Base-by-base conservation (phyloP, 345 rosid genomes). In the Gossypium thurberi region DNA sequence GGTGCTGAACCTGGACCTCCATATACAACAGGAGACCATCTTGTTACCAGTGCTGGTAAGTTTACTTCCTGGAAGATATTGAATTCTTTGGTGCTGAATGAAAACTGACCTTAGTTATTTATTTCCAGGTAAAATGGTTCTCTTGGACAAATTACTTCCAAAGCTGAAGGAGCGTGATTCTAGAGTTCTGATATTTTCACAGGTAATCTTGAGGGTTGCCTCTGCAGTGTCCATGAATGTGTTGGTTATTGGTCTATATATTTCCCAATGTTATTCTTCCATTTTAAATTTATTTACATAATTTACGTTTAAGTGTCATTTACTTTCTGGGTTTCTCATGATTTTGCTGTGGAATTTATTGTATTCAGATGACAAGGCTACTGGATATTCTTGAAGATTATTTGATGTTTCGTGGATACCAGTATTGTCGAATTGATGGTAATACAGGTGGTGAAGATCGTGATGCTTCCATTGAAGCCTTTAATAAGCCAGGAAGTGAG, bases 1-100 rank as follows among this genome's bases (percentile, higher is more conserved):
- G 99, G 99, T 56, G 99, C 98, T 64, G 99, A 96, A 79, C 99
- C 99, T 55, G 99, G 99, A 70, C 99, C 99, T 59, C 99, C 99
- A 20, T 96, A 96, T 75, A 87, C 99, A 26, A 93, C 99, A 1
- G 99, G 99, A 64, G 97, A 90, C 10, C 99, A 96, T 81, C 98
- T 96, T 69, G 83, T 96, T 67, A 86, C 85, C 64, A 96, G 79
- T 85, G 96, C 99, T 74, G 99, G 99, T 91, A 79, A 70, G 80
- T 63, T 77, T 63, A 10, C 69, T 50, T 55, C 56, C 20, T 40
- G 21, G 60, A 23, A 6, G 8, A 33, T 55, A 50, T 18, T 44
- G 48, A 42, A 25, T 33, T 25, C 26, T 9, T 79, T 80, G 58
- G 56, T 63, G 48, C 59, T 47, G 37, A 28, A n/a, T 64, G 20